Evolutionary conservation across 208 protist genomes (phyloP), one percentile per base, ranked within the genome.

Genomic region (Blastocrithidia nonstop): DNA sequence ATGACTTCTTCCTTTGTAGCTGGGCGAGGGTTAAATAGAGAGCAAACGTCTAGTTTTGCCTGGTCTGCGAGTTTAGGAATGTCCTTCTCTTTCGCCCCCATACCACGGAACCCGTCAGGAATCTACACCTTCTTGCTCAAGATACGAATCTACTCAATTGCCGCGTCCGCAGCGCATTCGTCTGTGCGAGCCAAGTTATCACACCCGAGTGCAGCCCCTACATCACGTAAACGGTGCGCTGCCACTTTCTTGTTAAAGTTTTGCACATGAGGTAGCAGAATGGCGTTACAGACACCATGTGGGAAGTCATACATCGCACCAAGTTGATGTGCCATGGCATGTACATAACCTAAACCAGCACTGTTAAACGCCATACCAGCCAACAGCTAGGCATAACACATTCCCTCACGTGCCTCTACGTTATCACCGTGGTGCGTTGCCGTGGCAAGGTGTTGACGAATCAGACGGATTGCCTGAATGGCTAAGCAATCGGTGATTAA

Each of bases 341-440:
- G 88, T 46, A 79, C 73, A 52, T 88, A 79, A 38, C 80, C 88
- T 19, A 95, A 65, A 28, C 84, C 81, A 9, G 77, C 81, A 54
- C 79, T 90, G 56, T 83, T 77, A 58, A 95, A 95, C 31, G 88
- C 88, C 68, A 95, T 91, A 23, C 87, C 88, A 26, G 84, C 84
- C 24, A 95, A 62, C 41, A 65, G 75, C 54, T 87, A 61, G 1
- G 76, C 82, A 44, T 85, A 74, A 50, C 77, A 75, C 74, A 95
- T 91, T 48, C 72, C 68, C 57, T 82, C 71, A 23, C 85, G 65
- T 0, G 85, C 73, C 20, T 27, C 54, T 19, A 61, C 49, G 40
- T 80, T 49, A 35, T 33, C 61, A 31, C 66, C 66, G 22, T 83
- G 45, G 52, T 60, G 44, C 20, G 68, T 71, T 13, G 74, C 66